Evolutionary conservation across 352 stramenopile genomes (phyloP).

Genomic region (Phytophthora tentaculata): DNA sequence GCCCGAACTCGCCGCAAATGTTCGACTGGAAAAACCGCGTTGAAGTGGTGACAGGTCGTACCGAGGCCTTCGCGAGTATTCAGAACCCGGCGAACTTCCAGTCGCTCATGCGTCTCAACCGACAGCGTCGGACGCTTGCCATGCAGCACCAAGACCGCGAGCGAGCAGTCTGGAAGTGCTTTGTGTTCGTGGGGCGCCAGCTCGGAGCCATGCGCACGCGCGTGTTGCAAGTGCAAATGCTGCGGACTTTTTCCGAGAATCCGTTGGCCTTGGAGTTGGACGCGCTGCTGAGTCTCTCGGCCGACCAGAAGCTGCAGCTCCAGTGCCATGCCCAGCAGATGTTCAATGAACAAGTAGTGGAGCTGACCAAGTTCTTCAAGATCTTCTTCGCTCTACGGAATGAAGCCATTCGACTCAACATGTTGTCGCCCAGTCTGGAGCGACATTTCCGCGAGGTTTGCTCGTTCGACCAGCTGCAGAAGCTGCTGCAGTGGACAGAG

Average conservation of each 20-base stretch:
- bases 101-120: conserved; percentile 74
- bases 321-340: conserved; percentile 67
- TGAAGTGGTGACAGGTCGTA: conserved; percentile 67
- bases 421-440: conserved; percentile 76
- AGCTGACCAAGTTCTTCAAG: conserved; percentile 82
- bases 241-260: conserved; percentile 57
- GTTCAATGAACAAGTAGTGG: conserved; percentile 64
- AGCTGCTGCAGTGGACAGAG: conserved; percentile 81
- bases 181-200: conserved; percentile 62
- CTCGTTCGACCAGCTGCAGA: conserved; percentile 77
- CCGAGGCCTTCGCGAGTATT: conserved; percentile 69
- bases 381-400: conserved; percentile 76
- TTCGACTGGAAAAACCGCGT: conserved; percentile 71
- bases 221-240: conserved; percentile 69
- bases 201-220: conserved; percentile 59
- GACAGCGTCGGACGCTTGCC: conserved; percentile 67
- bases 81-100: conserved; percentile 76
- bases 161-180: conserved; percentile 64
- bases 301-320: conserved; percentile 68
- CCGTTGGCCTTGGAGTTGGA: conserved; percentile 51
- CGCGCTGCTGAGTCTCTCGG: conserved; percentile 50
- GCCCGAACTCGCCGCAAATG: conserved; percentile 57
- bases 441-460: conserved; percentile 69
- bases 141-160: conserved; percentile 55
- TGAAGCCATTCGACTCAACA: conserved; percentile 67